Percentiles rank a stretch among this genome's conserved stretches.
Conservation (phyloP, 2,329 filamentous ascomycete genomes). For the Phialophora expanda region DNA sequence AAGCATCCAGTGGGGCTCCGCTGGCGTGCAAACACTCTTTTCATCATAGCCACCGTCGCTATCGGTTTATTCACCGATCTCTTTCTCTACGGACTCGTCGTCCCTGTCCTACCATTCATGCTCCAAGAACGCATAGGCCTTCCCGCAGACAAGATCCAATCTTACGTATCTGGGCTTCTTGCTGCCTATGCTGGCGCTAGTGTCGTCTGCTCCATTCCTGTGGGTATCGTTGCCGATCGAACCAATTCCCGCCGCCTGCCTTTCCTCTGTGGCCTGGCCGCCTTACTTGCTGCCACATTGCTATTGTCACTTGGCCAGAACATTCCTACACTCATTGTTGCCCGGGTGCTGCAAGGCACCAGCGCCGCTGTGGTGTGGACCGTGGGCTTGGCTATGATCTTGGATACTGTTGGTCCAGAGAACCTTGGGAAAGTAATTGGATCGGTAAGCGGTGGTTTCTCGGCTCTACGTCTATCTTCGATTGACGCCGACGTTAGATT, state of each 20-base stretch:
- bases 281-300: slow-evolving; percentile 60
- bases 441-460: slow-evolving; percentile 48
- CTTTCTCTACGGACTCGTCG: slow-evolving; percentile 65
- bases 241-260: slow-evolving; percentile 60
- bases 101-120: slow-evolving; percentile 64
- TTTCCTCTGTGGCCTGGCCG: slow-evolving; percentile 61
- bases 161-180: slow-evolving; percentile 59
- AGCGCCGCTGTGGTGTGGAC: slow-evolving; percentile 66
- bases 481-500: slow-evolving; percentile 45
- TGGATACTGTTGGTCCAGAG: slow-evolving; percentile 63
- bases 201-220: slow-evolving; percentile 57
- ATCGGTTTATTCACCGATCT: slow-evolving; percentile 50
- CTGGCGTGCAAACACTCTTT: slow-evolving; percentile 64
- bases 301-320: slow-evolving; percentile 59
- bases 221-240: slow-evolving; percentile 62
- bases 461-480: neutral
- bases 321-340: slow-evolving; percentile 56
- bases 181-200: slow-evolving; percentile 61
- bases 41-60: slow-evolving; percentile 62
- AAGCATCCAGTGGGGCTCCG: slow-evolving; percentile 43
- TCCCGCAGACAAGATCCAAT: slow-evolving; percentile 57
- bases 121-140: slow-evolving; percentile 58
- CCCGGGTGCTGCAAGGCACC: slow-evolving; percentile 63
- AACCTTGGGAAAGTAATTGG: slow-evolving; percentile 68
- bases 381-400: slow-evolving; percentile 62